Base-by-base conservation (phyloP, 2,329 filamentous ascomycete genomes). In the Pestalotiopsis sp. region DNA sequence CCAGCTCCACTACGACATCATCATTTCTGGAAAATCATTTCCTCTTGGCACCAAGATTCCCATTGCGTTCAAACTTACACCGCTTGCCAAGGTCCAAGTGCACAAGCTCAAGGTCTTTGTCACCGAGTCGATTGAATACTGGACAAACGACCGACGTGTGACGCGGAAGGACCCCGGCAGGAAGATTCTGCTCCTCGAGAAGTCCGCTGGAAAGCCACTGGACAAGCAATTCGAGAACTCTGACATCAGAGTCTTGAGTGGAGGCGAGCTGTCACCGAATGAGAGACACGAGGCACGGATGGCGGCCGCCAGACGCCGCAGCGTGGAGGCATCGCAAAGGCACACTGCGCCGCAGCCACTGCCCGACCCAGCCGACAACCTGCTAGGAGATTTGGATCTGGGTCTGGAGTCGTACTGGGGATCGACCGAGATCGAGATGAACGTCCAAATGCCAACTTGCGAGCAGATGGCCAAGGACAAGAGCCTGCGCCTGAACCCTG, bases 1-100 rank as follows among this genome's bases (percentile, higher is more conserved):
- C 73, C 95, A 97, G 76, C 84, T 98, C 39, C 94, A 97, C 76
- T 98, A 98, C 81, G 95, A 98, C 75, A 97, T 98, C 73, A 91
- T 97, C 77, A 97, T 98, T 67, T 97, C 94, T 1, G 95, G 95
- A 67, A 97, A 97, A 85, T 97, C 94, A 0, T 98, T 98, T 69
- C 93, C 95, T 0, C 88, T 98, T 23, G 95, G 95, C 17, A 88
- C 92, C 52, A 93, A 93, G 74, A 93, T 98, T 17, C 95, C 95
- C 1, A 96, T 98, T 69, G 94, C 94, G 1, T 97, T 98, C 84
- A 97, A 97, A 80, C 85, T 98, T 72, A 97, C 94, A 0, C 95
- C 95, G 0, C 82, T 98, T 25, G 94, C 95, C 69, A 98, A 98
- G 82, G 94, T 97, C 6, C 93, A 97, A 78, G 93, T 95, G 67